phyloP scores from a whole-genome alignment of 164 flowering plant genomes.

The Vitis amurensis region DNA sequence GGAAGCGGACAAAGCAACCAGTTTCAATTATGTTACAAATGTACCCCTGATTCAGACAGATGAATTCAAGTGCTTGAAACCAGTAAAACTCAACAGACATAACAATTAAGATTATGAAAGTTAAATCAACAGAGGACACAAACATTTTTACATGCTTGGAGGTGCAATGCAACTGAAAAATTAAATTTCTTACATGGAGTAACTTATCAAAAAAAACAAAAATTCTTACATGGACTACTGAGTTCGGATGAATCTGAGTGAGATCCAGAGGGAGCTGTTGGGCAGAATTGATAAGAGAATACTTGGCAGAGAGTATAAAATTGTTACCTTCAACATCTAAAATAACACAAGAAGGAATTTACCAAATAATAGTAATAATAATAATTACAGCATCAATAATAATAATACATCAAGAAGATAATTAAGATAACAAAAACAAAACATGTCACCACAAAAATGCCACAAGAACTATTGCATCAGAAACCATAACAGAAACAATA shows the following conservation, averaged over 20 bases:
- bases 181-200: conserved; percentile 38
- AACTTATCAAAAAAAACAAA: neutral
- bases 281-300: conserved; percentile 69
- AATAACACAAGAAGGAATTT: conserved; percentile 1
- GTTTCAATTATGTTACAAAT: conserved; percentile 77
- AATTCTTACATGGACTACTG: conserved; percentile 70
- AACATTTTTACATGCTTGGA: too few species aligned
- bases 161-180: too few species aligned
- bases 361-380: neutral
- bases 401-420: neutral
- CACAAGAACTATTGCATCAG: too few species aligned
- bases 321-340: conserved; percentile 70
- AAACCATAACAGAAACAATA: too few species aligned
- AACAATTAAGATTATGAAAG: too few species aligned
- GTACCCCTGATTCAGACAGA: conserved; percentile 65
- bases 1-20: conserved; percentile 94
- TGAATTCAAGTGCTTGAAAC: conserved; percentile 3
- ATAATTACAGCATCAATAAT: neutral
- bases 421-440: too few species aligned
- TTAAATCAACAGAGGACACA: too few species aligned
- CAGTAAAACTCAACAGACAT: neutral
- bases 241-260: conserved; percentile 50
- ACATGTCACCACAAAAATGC: too few species aligned
- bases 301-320: conserved; percentile 75
- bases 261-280: conserved; percentile 63